Conservation (phyloP, 306 rosid genomes). For the Inga oerstediana region DNA sequence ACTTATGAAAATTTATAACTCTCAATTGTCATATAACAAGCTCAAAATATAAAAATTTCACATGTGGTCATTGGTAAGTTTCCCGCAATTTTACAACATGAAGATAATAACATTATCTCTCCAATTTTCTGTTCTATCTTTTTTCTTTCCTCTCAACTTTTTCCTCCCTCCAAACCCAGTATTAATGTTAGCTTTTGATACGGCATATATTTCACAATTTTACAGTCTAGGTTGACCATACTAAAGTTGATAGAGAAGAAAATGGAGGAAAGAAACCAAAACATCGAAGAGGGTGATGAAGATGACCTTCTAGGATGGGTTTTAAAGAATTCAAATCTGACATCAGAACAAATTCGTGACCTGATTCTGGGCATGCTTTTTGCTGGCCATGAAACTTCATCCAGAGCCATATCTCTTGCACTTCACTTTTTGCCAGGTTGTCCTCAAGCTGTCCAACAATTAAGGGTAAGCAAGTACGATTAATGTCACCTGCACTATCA, state of each 20-base stretch:
- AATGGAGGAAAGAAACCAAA: slow-evolving; percentile 63
- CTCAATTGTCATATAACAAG: too few species aligned
- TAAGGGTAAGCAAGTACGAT: slow-evolving; percentile 53
- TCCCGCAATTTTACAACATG: too few species aligned
- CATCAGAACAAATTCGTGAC: slow-evolving; percentile 93
- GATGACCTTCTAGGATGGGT: slow-evolving; percentile 94
- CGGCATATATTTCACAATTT: neutral
- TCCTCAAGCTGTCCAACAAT: slow-evolving; percentile 66
- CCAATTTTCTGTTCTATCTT: too few species aligned
- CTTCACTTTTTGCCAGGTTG: slow-evolving; percentile 73
- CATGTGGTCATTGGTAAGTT: too few species aligned
- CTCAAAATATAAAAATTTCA: too few species aligned
- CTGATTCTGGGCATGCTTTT: slow-evolving; percentile 79
- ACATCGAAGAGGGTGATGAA: slow-evolving; percentile 43
- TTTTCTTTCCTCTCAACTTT: too few species aligned
- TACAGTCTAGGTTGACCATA: slow-evolving; percentile 77
- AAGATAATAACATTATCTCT: too few species aligned
- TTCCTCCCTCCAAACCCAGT: too few species aligned
- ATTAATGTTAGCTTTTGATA: neutral
- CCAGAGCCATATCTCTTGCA: slow-evolving; percentile 84
- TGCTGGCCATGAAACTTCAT: slow-evolving; percentile 98
- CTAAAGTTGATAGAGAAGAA: slow-evolving; percentile 79
- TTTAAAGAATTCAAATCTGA: slow-evolving; percentile 81
- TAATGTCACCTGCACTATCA: neutral
- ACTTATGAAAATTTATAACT: too few species aligned